A percentile compares a stretch with the other conserved stretches of the same genome.
These are phyloP conservation scores for Fusarium subglutinans DNA, from an alignment of 2,329 filamentous ascomycete species.

Conservation along the genomic window DNA sequence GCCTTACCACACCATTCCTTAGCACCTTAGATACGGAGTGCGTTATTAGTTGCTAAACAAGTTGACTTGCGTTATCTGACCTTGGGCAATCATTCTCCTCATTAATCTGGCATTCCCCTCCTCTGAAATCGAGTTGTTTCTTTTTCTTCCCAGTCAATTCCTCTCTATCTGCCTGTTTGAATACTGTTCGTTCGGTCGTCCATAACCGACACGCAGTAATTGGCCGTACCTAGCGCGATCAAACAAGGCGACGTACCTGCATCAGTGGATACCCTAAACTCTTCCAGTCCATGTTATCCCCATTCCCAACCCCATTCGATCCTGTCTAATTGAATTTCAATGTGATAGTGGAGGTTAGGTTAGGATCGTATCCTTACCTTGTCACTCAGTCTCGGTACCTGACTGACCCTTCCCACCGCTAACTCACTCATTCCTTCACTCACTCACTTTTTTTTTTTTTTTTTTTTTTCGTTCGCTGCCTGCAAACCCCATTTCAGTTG, in stretches of 20 bases:
- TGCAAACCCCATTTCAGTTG: constrained; percentile 15
- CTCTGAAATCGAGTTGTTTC: background rate
- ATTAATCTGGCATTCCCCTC: constrained; percentile 33
- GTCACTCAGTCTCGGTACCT: constrained; percentile 2
- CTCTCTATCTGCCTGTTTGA: constrained; percentile 22
- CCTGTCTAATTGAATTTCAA: background rate
- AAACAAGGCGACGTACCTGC: constrained; percentile 41
- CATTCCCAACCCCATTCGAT: background rate
- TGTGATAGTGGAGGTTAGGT: background rate
- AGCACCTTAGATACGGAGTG: background rate
- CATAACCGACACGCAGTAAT: constrained; percentile 23
- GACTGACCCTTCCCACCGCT: background rate
- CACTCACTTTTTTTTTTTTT: background rate
- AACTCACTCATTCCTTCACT: background rate
- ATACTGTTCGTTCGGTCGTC: constrained; percentile 23
- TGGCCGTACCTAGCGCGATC: constrained; percentile 37
- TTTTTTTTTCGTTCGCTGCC: background rate
- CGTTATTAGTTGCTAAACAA: background rate
- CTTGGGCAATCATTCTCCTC: constrained; percentile 21
- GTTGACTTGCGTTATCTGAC: constrained; percentile 14
- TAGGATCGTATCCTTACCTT: constrained; percentile 1
- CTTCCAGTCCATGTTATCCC: background rate
- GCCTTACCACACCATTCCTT: constrained; percentile 7
- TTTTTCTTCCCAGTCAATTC: background rate
- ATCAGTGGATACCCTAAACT: constrained; percentile 36